A percentile compares a stretch with the other conserved stretches of the same genome.
Conservation (phyloP, 306 rosid species). For the Begonia loranthoides region DNA sequence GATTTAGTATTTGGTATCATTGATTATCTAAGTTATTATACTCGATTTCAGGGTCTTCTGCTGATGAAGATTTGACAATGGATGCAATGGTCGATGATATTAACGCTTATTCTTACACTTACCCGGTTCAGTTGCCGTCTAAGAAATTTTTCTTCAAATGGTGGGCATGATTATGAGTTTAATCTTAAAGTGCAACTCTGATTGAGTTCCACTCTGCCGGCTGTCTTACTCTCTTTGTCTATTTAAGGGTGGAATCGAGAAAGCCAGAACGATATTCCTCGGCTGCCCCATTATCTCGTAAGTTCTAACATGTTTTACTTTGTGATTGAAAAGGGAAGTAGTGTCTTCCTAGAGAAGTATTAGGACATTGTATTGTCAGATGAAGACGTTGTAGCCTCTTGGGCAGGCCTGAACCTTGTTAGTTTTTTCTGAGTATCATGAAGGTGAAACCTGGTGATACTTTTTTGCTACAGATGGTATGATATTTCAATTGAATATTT, state of each 20-base stretch:
- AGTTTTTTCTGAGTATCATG: no score
- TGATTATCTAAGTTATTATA: neutral
- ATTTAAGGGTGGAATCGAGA: slow-evolving; percentile 90
- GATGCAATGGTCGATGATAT: slow-evolving; percentile 50
- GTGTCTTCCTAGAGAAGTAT: slow-evolving; percentile 2
- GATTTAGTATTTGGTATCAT: neutral
- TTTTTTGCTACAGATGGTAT: neutral
- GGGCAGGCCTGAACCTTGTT: no score
- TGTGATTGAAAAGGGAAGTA: neutral
- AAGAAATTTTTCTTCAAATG: slow-evolving; percentile 61
- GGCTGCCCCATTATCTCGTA: slow-evolving; percentile 97
- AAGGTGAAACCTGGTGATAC: no score
- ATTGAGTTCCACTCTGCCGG: slow-evolving; percentile 3
- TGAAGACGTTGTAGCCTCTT: no score
- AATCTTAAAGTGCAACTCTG: no score
- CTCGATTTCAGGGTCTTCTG: slow-evolving; percentile 44
- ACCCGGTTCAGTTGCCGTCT: slow-evolving; percentile 69
- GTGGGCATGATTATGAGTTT: slow-evolving; percentile 24
- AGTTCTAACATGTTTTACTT: slow-evolving; percentile 19
- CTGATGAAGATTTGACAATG: slow-evolving; percentile 54
- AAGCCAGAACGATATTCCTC: slow-evolving; percentile 96
- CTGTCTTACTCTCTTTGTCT: slow-evolving; percentile 29
- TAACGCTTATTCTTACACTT: slow-evolving; percentile 71
- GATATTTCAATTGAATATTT: slow-evolving; percentile 5
- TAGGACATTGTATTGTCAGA: neutral